Evolutionary conservation across 1,139 yeast genomes (phyloP), one percentile per base, ranked within the genome.

Genomic region (Ashbya aceris): DNA sequence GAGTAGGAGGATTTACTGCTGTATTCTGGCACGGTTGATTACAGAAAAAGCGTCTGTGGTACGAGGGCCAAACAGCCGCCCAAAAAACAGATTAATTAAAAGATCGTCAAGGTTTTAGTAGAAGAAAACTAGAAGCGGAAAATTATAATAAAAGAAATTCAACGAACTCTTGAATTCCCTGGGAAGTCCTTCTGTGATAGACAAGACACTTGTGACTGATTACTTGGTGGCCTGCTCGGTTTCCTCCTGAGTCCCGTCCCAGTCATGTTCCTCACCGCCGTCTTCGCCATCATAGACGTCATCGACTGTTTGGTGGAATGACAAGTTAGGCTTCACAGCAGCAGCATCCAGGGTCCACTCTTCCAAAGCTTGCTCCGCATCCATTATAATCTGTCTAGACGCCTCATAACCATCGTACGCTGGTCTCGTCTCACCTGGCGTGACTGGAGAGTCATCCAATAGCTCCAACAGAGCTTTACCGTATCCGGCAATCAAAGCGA

Each of bases 391-490:
- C 68, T 83, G 93, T 69, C 82, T 83, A 42, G 89, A 79, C 43
- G 91, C 89, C 65, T 83, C 91, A 63, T 82, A 83, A 53, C 93
- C 93, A 58, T 83, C 93, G 65, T 83, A 83, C 45, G 87, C 83
- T 40, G 87, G 83, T 78, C 91, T 80, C 46, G 87, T 79, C 69
- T 84, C 94, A 69, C 95, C 95, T 45, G 95, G 95, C 51, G 93
- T 82, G 43, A 83, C 91, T 49, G 93, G 85, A 49, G 84, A 69
- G 61, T 83, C 93, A 62, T 83, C 94, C 62, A 84, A 73, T 59
- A 83, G 73, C 68, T 83, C 91, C 64, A 83, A 71, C 49, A 83
- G 67, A 31, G 91, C 93, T 68, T 83, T 83, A 70, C 93, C 94
- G 69, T 83, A 83, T 56, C 93, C 91, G 50, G 93, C 91, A 67